Percentiles rank a stretch among this genome's conserved stretches.
phyloP scores from a whole-genome alignment of 2,329 filamentous ascomycete genomes.

The Paramyrothecium sp. region DNA sequence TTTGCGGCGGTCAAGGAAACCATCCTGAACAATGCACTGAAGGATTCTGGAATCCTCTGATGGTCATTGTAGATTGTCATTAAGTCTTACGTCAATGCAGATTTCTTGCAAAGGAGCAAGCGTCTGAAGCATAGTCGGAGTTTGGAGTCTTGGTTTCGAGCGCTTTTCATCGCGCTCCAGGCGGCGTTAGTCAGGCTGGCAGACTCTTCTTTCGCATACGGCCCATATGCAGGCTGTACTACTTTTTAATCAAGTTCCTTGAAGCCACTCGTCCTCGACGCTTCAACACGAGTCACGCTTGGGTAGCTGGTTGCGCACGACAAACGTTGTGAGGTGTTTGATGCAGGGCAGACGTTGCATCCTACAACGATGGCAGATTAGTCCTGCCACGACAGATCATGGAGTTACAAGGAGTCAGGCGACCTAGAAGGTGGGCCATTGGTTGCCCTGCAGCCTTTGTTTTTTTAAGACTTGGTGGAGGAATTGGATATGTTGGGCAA shows the following conservation, averaged over 20 bases:
- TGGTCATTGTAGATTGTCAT: constrained; percentile 7
- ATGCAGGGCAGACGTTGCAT: not conserved
- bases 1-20: constrained; percentile 99
- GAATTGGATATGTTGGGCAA: not conserved
- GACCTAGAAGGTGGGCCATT: not conserved
- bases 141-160: not conserved
- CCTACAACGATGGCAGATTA: not conserved
- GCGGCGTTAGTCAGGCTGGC: not conserved
- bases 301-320: too few species aligned
- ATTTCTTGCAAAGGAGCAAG: not conserved
- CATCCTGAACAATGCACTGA: constrained; percentile 95
- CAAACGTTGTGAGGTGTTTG: too few species aligned
- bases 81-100: not conserved
- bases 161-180: not conserved
- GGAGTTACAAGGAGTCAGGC: not conserved
- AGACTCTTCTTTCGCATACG: not conserved
- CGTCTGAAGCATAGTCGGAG: not conserved
- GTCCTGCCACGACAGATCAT: not conserved
- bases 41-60: constrained; percentile 95
- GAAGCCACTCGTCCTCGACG: not conserved
- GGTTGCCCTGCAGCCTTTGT: not conserved
- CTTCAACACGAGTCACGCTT: too few species aligned
- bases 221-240: not conserved
- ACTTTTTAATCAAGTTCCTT: not conserved
- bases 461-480: not conserved